Percentiles rank a stretch among this genome's conserved stretches.
Evolutionary conservation across 805 yeast species (phyloP).

Genomic region (Metschnikowia continentalis): DNA sequence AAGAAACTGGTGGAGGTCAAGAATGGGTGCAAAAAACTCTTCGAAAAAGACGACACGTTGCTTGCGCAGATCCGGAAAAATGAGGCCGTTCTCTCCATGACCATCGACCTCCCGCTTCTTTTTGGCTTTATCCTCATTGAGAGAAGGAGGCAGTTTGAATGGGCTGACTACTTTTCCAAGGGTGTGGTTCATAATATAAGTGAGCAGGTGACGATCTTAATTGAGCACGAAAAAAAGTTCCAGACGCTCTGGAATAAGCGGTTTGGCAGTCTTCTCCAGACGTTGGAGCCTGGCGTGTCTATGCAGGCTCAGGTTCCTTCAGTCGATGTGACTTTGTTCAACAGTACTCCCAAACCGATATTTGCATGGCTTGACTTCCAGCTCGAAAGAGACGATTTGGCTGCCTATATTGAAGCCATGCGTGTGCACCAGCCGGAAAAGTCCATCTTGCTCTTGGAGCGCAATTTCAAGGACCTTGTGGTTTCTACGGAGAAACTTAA

Average conservation of each 20-base stretch:
- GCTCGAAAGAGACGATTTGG: conserved; percentile 31
- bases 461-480: conserved; percentile 44
- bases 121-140: conserved; percentile 71
- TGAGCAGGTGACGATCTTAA: conserved; percentile 54
- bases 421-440: conserved; percentile 26
- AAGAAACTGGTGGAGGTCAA: conserved; percentile 34
- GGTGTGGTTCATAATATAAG: conserved; percentile 42
- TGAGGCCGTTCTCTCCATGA: conserved; percentile 39
- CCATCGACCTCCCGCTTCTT: conserved; percentile 64
- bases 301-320: conserved; percentile 20
- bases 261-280: conserved; percentile 44
- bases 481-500: conserved; percentile 38
- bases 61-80: conserved; percentile 22
- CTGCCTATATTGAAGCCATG: conserved; percentile 24
- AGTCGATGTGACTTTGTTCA: conserved; percentile 19
- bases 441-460: conserved; percentile 38
- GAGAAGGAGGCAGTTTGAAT: conserved; percentile 52
- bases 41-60: neutral
- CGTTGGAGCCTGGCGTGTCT: conserved; percentile 15
- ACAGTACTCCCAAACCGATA: conserved; percentile 1
- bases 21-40: conserved; percentile 23
- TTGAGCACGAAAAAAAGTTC: conserved; percentile 51
- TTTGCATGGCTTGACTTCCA: conserved; percentile 36
- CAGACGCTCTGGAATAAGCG: conserved; percentile 62
- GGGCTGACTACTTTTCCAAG: conserved; percentile 45